Evolutionary conservation across 2,329 filamentous ascomycete genomes (phyloP).

Genomic region (Colletotrichum navitas): DNA sequence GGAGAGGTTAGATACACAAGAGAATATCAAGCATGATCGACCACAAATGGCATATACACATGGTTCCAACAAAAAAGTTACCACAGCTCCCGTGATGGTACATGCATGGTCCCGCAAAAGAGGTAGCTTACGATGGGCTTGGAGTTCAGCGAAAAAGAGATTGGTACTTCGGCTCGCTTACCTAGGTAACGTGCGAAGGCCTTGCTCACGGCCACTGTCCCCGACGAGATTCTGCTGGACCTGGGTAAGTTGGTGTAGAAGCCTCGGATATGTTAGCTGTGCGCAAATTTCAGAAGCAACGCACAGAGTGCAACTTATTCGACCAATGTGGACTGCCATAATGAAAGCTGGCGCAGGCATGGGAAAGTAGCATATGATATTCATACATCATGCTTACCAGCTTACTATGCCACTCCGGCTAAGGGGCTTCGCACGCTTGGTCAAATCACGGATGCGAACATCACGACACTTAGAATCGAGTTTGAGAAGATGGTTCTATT

Average conservation of each 20-base stretch:
- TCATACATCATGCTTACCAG: too few species aligned
- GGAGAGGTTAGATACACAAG: constrained; percentile 22
- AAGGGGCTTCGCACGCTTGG: neutral
- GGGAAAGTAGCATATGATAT: neutral
- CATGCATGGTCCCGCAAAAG: neutral
- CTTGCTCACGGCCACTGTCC: neutral
- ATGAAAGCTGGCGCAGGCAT: too few species aligned
- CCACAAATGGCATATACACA: neutral
- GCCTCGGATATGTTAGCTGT: neutral
- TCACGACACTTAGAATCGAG: neutral
- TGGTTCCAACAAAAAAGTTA: neutral
- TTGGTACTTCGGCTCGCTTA: too few species aligned
- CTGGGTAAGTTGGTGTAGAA: neutral
- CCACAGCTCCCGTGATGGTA: too few species aligned
- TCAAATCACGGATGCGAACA: neutral
- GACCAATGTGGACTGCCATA: neutral
- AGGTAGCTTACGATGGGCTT: too few species aligned
- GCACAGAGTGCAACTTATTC: neutral
- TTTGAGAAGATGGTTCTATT: constrained; percentile 1
- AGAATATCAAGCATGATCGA: constrained; percentile 11
- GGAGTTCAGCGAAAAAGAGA: neutral
- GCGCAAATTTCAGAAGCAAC: neutral
- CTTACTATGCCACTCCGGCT: too few species aligned
- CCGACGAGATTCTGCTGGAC: neutral
- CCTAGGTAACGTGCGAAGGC: neutral